These are phyloP conservation scores for Neoarthrinium moseri DNA, from an alignment of 2,329 filamentous ascomycete species.

Conservation along the genomic window DNA sequence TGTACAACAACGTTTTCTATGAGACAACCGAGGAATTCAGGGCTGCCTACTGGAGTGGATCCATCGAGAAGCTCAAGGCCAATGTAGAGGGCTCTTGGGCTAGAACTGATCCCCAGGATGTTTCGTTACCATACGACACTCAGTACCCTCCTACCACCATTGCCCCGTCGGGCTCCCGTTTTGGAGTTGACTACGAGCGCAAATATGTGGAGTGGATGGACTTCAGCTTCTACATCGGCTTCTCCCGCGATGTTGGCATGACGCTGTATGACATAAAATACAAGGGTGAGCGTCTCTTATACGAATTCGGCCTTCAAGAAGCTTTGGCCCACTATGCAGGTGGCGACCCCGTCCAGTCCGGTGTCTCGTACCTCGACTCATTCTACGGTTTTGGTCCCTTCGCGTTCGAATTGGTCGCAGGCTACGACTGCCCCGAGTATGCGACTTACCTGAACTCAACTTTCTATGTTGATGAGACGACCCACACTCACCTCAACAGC, in stretches of 20 bases:
- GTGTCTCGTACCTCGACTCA: slow-evolving; percentile 44
- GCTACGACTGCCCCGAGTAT: slow-evolving; percentile 51
- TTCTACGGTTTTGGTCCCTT: slow-evolving; percentile 48
- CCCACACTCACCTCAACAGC: slow-evolving; percentile 43
- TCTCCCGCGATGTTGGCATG: slow-evolving; percentile 46
- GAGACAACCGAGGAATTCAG: slow-evolving; percentile 46
- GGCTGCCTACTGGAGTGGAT: slow-evolving; percentile 36
- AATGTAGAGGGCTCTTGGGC: slow-evolving; percentile 49
- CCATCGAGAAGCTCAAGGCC: slow-evolving; percentile 44
- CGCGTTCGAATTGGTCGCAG: slow-evolving; percentile 42
- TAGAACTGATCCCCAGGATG: slow-evolving; percentile 37
- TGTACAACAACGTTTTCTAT: slow-evolving; percentile 55
- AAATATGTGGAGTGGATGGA: slow-evolving; percentile 52
- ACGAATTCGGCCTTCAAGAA: slow-evolving; percentile 56
- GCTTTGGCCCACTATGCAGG: slow-evolving; percentile 52
- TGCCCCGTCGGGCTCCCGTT: slow-evolving; percentile 38
- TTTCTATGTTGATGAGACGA: slow-evolving; percentile 42
- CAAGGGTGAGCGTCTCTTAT: slow-evolving; percentile 54
- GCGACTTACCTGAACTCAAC: slow-evolving; percentile 48
- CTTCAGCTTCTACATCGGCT: slow-evolving; percentile 50
- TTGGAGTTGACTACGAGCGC: slow-evolving; percentile 37
- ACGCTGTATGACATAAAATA: slow-evolving; percentile 50
- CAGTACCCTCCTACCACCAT: slow-evolving; percentile 35
- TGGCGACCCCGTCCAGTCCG: slow-evolving; percentile 44
- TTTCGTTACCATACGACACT: slow-evolving; percentile 33